phyloP scores from a whole-genome alignment of 495 filamentous ascomycete species.

The Cercophora newfieldiana region DNA sequence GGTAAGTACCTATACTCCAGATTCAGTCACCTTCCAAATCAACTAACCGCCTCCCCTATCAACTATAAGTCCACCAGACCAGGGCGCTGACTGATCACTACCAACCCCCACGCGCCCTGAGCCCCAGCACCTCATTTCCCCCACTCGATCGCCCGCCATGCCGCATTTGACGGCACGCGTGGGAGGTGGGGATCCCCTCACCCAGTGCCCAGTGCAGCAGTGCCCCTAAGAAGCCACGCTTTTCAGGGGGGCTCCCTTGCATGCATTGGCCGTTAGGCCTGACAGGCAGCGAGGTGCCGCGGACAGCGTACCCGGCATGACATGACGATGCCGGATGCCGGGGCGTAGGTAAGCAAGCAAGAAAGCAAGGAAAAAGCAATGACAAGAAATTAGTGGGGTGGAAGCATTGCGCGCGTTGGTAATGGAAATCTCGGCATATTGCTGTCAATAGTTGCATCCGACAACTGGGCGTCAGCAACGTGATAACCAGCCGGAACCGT shows the following conservation, averaged over 20 bases:
- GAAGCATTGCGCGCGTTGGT: background rate
- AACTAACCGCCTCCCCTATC: too few relatives aligned
- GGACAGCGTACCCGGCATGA: constrained; percentile 3
- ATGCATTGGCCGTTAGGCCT: background rate
- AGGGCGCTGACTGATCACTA: background rate
- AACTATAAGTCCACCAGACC: too few relatives aligned
- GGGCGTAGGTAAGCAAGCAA: background rate
- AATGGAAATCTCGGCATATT: background rate
- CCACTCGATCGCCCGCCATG: background rate
- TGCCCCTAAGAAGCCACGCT: background rate
- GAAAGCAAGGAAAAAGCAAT: background rate
- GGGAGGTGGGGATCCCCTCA: constrained; percentile 3
- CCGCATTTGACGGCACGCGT: background rate
- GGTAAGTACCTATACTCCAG: too few relatives aligned
- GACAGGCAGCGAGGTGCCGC: background rate
- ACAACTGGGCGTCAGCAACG: too few relatives aligned
- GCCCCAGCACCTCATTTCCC: background rate
- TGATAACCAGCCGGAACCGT: too few relatives aligned
- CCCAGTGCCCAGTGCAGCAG: too few relatives aligned
- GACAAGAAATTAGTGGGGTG: too few relatives aligned
- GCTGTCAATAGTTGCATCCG: too few relatives aligned
- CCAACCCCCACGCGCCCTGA: background rate
- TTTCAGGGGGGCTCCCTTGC: background rate
- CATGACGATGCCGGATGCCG: background rate
- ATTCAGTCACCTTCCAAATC: background rate